Base-by-base conservation (phyloP, 2,329 filamentous ascomycete species). In the Aspergillus tubingensis region DNA sequence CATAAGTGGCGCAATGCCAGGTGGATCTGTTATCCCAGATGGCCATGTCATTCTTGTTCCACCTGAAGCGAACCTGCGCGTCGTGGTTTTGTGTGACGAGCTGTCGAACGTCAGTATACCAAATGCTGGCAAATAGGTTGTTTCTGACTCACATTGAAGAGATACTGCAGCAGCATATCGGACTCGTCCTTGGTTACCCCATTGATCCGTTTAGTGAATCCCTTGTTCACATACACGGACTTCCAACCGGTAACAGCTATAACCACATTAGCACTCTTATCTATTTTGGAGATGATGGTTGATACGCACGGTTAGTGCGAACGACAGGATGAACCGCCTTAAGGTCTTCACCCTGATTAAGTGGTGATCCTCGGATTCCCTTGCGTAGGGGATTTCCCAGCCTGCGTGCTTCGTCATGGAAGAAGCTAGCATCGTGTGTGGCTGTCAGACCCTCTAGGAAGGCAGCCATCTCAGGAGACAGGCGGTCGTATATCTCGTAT, bases 401-500 rank as follows among this genome's bases (percentile, higher is more conserved):
- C n/a, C 65, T 51, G 10, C 64, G 57, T 19, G 67, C 75, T 0
- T 84, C 83, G 5, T 81, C 76, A 23, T 82, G 75, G 61, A 78
- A 79, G 72, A 86, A 87, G 1, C 70, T 80, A 0, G 79, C 80
- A 66, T 83, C 84, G 52, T 80, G 83, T 0, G 83, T 85, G 5
- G 82, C 86, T 0, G 84, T 88, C 17, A 89, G 73, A 0, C 74
- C 73, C 58, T 89, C 86, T 36, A 88, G 77, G 70, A 88, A 88
- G 19, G 74, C 74, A 56, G 83, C 84, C 61, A 84, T 83, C 0
- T 82, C 77, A 2, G 78, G 76, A 8, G 83, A 86, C 57, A 90
- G 77, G 32, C 85, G 82, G 68, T 90, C 87, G 67, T 88, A 90
- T 7, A 88, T 73, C 67, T 89, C 86, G 67, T 88, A 89, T 0